These are phyloP conservation scores for Phytophthora macrochlamydospora DNA, from an alignment of 352 stramenopile species.

Conservation along the genomic window DNA sequence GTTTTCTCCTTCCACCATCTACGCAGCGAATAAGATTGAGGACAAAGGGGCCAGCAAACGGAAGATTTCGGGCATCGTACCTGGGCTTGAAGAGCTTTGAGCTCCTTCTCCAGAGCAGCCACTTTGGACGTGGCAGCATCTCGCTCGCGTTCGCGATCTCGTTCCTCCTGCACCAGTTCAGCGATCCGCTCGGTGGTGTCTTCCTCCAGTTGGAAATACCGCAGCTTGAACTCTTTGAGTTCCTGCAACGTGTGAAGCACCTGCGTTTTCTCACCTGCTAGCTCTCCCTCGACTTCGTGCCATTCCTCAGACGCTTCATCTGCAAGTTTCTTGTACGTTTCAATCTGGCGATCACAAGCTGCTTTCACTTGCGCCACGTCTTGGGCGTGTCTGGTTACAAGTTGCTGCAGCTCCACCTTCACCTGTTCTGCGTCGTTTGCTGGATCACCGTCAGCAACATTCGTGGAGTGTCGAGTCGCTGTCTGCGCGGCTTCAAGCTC, in stretches of 20 bases:
- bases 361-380: slow-evolving; percentile 51
- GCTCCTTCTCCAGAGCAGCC: slow-evolving; percentile 33
- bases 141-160: slow-evolving; percentile 50
- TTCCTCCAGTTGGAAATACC: slow-evolving; percentile 67
- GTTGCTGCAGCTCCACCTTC: slow-evolving; percentile 24
- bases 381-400: slow-evolving; percentile 49
- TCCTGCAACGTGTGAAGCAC: slow-evolving; percentile 60
- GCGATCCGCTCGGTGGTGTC: slow-evolving; percentile 65
- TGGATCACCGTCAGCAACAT: neutral
- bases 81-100: slow-evolving; percentile 43
- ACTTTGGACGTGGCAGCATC: slow-evolving; percentile 25
- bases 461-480: slow-evolving; percentile 7
- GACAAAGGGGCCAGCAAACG: neutral
- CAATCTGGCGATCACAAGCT: slow-evolving; percentile 63
- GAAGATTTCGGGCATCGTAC: slow-evolving; percentile 9
- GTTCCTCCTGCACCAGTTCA: slow-evolving; percentile 64
- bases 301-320: slow-evolving; percentile 68
- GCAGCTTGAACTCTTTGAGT: slow-evolving; percentile 77
- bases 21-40: neutral
- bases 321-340: slow-evolving; percentile 67
- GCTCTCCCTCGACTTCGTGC: slow-evolving; percentile 70
- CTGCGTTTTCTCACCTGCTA: slow-evolving; percentile 61
- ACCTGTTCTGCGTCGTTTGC: slow-evolving; percentile 27
- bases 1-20: slow-evolving; percentile 41
- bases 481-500: slow-evolving; percentile 51